Conservation (phyloP, 2,329 filamentous ascomycete genomes). For the Colletotrichum sp. region DNA sequence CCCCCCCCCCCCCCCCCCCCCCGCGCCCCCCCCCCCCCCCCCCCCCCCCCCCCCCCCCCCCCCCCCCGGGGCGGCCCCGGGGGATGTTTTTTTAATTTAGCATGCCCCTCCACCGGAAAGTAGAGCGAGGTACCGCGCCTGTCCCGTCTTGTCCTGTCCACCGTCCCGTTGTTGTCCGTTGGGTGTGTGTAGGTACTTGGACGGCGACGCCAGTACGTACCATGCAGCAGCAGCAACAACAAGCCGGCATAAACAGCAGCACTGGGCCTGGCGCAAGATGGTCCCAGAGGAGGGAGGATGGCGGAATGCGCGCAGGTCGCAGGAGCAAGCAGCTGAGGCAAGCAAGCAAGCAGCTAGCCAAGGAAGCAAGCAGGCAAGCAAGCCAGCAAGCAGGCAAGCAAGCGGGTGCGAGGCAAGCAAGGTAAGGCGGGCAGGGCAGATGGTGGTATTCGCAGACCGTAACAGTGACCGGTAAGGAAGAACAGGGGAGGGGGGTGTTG, state of each 20-base stretch:
- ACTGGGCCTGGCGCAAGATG: background rate
- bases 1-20: too few relatives aligned
- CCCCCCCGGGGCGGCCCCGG: too few relatives aligned
- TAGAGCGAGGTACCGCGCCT: background rate
- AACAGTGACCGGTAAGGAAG: background rate
- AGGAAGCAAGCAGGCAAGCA: background rate
- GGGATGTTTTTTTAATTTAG: conserved; percentile 1
- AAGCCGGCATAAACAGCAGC: background rate
- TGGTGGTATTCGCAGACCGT: background rate
- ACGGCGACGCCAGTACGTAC: background rate
- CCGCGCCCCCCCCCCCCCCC: too few relatives aligned
- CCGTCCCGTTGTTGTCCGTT: background rate
- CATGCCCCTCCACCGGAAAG: background rate
- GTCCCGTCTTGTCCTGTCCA: background rate
- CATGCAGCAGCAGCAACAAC: background rate
- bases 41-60: too few relatives aligned
- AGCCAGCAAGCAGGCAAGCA: background rate
- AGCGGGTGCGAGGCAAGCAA: background rate
- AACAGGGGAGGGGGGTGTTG: background rate
- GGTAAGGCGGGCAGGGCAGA: background rate
- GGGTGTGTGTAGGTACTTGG: background rate
- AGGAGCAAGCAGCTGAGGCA: background rate
- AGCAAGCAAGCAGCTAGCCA: background rate
- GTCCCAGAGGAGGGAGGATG: background rate
- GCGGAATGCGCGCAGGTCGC: background rate